Conservation (phyloP, 441 rosid species). For the Isatis lusitanica region DNA sequence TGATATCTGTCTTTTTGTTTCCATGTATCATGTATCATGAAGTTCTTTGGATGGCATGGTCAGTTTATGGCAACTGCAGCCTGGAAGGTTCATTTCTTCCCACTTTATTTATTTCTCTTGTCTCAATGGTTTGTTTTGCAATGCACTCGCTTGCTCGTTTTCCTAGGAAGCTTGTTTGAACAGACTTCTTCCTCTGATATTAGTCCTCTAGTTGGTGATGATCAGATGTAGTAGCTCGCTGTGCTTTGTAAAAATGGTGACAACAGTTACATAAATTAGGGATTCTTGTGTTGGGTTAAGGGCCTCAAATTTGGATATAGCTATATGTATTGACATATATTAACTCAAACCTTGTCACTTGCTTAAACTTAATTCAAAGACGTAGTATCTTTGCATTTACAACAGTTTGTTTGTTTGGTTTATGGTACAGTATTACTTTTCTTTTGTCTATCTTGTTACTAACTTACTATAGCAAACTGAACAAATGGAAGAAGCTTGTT, state of each 20-base stretch:
- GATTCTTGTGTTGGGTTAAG: not conserved
- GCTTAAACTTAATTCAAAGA: not conserved
- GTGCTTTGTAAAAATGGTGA: not conserved
- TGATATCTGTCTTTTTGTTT: conserved; percentile 32
- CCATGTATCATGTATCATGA: conserved; percentile 31
- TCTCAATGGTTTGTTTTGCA: not conserved
- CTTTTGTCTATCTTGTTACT: not conserved
- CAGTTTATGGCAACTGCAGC: conserved; percentile 83
- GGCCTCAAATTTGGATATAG: not conserved
- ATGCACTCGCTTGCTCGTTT: not conserved
- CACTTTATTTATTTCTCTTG: not conserved
- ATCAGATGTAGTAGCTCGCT: not conserved
- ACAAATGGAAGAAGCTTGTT: not conserved
- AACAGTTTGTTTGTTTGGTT: not conserved
- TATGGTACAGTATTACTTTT: not conserved
- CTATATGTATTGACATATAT: not conserved
- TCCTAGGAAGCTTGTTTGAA: too few species aligned
- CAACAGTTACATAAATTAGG: not conserved
- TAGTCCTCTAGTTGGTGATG: too few species aligned
- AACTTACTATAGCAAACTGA: too few species aligned
- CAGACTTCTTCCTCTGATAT: too few species aligned
- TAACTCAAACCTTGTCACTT: not conserved
- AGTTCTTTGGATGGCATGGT: conserved; percentile 89
- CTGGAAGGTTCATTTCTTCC: conserved; percentile 53
- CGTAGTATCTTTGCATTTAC: not conserved